Evolutionary conservation across 2,329 filamentous ascomycete genomes (phyloP), one percentile per base, ranked within the genome.

Genomic region (Cladobotryum mycophilum): DNA sequence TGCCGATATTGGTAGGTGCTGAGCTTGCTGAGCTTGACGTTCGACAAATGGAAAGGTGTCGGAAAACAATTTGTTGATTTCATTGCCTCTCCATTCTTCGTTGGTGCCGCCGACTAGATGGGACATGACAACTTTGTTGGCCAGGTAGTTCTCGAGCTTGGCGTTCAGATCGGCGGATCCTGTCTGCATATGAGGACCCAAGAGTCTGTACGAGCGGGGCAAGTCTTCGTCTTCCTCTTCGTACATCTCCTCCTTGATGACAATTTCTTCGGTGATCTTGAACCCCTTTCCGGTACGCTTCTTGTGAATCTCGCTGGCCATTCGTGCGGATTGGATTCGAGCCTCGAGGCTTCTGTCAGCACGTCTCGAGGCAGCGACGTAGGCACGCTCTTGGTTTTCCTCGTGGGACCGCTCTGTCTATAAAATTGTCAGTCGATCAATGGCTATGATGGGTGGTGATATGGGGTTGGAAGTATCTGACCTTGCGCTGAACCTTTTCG

Each of bases 231-330:
- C 90, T 62, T 95, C 88, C 67, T 96, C 91, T 62, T 96, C 90
- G 64, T 96, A 96, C 89, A 96, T 95, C 66, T 95, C 89, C 66
- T 96, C 91, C 55, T 89, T 90, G 58, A 87, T 75, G 12, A 96
- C 90, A 22, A 93, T 90, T 61, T 93, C 81, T 67, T 91, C 86
- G 22, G 86, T 90, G 52, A 96, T 87, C 58, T 84, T 84, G 53
- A 96, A 77, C 2, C 80, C 82, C 59, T 89, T 87, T 37, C 91
- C 92, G 0, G 91, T 96, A 15, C 90, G 83, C 65, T 85, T 81
- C 72, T 90, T 89, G 76, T 96, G 91, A 36, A 96, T 89, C 61
- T 89, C 84, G n/a, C 91, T 96, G 5, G 91, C 91, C 68, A 88
- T 82, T 47, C 83, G 80, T 13, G 92, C 91, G 3, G 91, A 96